These are phyloP conservation scores for Aureobasidium pullulans DNA, from an alignment of 2,329 filamentous ascomycete species.

Conservation along the genomic window DNA sequence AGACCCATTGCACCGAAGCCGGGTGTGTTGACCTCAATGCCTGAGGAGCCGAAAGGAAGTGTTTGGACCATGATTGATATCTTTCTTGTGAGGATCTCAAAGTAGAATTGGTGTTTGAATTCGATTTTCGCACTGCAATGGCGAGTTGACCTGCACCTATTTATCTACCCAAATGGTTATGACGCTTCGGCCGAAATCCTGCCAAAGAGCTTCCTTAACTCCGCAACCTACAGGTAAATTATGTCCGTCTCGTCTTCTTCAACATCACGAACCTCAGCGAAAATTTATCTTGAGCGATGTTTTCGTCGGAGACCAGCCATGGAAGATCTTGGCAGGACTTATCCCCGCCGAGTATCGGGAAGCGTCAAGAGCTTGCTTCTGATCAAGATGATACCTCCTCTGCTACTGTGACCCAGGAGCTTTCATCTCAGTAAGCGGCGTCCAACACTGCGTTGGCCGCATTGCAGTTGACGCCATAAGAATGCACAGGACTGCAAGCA, in stretches of 20 bases:
- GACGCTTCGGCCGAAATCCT: neutral
- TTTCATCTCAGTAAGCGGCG: too few species aligned
- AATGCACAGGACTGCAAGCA: too few species aligned
- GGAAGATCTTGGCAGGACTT: too few species aligned
- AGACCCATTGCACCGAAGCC: slow-evolving; percentile 47
- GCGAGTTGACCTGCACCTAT: neutral
- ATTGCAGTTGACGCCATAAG: too few species aligned
- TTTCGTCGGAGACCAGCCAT: too few species aligned
- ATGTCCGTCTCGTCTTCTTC: too few species aligned
- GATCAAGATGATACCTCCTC: too few species aligned
- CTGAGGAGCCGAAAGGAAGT: slow-evolving; percentile 29
- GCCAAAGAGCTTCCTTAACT: neutral
- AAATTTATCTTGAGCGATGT: neutral
- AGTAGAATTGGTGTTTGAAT: neutral
- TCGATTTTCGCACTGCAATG: neutral
- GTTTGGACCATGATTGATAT: slow-evolving; percentile 30
- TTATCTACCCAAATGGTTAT: neutral
- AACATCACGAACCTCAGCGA: too few species aligned
- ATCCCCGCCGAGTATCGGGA: too few species aligned
- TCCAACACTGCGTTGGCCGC: too few species aligned
- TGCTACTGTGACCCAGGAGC: too few species aligned
- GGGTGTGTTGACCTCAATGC: slow-evolving; percentile 34
- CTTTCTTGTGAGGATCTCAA: neutral
- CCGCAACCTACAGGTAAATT: neutral
- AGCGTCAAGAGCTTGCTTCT: too few species aligned